phyloP scores from a whole-genome alignment of 805 yeast species.

The Sugiyamaella lignohabitans region DNA sequence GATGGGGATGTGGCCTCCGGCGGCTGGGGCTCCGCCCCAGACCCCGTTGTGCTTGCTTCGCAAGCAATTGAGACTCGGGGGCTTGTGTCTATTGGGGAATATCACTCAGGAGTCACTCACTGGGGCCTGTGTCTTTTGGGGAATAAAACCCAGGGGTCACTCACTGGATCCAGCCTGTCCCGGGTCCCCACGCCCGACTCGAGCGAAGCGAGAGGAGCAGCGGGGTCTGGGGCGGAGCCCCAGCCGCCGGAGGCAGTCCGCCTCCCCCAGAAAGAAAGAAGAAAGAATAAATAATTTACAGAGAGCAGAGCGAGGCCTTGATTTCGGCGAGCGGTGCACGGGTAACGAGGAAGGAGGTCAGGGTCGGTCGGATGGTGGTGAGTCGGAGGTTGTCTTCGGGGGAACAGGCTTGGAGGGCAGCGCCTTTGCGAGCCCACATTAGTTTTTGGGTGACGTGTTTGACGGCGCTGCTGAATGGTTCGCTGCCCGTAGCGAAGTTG shows the following conservation, averaged over 20 bases:
- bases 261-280: background rate
- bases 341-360: slow-evolving; percentile 8
- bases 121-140: too few relatives aligned
- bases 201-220: too few relatives aligned
- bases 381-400: slow-evolving; percentile 11
- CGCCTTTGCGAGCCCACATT: slow-evolving; percentile 27
- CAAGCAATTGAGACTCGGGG: too few relatives aligned
- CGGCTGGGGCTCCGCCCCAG: too few relatives aligned
- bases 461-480: slow-evolving; percentile 36
- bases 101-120: too few relatives aligned
- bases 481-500: slow-evolving; percentile 40
- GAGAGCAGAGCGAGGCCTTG: background rate
- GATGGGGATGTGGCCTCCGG: too few relatives aligned
- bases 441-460: slow-evolving; percentile 30
- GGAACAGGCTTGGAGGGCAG: slow-evolving; percentile 23
- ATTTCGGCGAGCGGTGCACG: slow-evolving; percentile 4
- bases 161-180: too few relatives aligned
- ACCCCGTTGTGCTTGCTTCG: too few relatives aligned
- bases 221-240: background rate
- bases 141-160: too few relatives aligned
- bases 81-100: too few relatives aligned
- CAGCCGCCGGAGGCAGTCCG: background rate
- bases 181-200: too few relatives aligned
- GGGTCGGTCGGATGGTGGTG: slow-evolving; percentile 1
- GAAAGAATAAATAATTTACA: background rate